These are phyloP conservation scores for Chrysochromulina parva DNA, from an alignment of 78 protist genomes.

Conservation along the genomic window DNA sequence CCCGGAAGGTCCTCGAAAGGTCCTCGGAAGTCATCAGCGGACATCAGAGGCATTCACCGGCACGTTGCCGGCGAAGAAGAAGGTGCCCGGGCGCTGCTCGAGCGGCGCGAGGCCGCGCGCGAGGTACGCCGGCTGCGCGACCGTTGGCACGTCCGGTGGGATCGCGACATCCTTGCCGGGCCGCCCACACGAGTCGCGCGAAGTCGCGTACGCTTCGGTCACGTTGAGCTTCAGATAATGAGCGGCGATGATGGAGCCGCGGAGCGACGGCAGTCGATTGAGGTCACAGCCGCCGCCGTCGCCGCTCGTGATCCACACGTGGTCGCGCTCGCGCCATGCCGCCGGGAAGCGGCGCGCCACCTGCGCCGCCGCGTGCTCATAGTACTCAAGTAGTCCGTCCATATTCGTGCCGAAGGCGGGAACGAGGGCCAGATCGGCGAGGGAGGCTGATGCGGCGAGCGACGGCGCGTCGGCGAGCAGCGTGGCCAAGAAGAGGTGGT, in stretches of 20 bases:
- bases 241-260: background rate
- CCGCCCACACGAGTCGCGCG: background rate
- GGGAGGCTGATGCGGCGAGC: background rate
- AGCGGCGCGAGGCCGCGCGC: too few species aligned
- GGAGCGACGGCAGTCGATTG: background rate
- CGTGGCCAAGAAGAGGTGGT: background rate
- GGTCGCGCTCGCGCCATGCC: background rate
- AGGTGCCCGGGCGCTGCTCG: background rate
- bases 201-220: background rate
- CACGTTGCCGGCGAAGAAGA: conserved; percentile 18
- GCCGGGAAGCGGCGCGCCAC: background rate
- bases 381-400: background rate
- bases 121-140: too few species aligned
- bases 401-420: background rate
- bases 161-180: background rate
- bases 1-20: too few species aligned
- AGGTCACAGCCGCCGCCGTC: conserved; percentile 6
- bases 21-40: too few species aligned
- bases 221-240: background rate
- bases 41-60: background rate
- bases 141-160: background rate
- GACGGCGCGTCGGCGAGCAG: background rate
- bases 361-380: background rate
- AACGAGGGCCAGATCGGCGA: background rate
- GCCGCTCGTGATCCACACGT: background rate